These are phyloP conservation scores for Neoboletus brunneissimus DNA, from an alignment of 768 basidiomycete genomes.

Conservation along the genomic window DNA sequence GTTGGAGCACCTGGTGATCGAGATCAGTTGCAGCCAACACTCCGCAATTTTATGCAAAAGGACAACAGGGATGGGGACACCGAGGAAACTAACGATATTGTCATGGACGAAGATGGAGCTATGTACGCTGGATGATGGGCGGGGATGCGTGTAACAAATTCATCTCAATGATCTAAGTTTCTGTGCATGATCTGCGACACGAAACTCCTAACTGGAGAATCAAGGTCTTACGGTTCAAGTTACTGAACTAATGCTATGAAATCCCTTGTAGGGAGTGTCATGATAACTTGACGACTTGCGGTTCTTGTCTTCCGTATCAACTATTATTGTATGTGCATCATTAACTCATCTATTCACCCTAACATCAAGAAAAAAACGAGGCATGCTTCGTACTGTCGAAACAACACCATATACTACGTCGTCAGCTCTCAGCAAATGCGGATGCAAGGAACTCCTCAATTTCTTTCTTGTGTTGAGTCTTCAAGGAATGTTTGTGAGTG, in stretches of 20 bases:
- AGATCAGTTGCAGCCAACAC: constrained; percentile 34
- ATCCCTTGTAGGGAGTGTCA: not conserved
- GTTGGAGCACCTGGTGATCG: constrained; percentile 14
- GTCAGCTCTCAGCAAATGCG: constrained; percentile 47
- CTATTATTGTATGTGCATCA: not conserved
- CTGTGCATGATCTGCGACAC: not conserved
- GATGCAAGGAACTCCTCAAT: constrained; percentile 68
- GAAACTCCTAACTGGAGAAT: too few relatives aligned
- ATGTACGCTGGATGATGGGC: constrained; percentile 42
- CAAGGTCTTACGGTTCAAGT: not conserved
- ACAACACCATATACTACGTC: not conserved
- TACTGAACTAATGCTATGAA: not conserved
- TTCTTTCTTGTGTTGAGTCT: constrained; percentile 89
- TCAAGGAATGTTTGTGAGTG: not conserved
- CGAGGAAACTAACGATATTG: constrained; percentile 34
- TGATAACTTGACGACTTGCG: not conserved
- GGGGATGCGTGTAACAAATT: not conserved
- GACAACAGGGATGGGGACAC: constrained; percentile 23
- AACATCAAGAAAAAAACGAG: not conserved
- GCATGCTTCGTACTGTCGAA: not conserved
- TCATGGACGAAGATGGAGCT: constrained; percentile 60
- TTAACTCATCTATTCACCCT: constrained; percentile 8
- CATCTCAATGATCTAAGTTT: not conserved
- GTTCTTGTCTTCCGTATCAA: not conserved
- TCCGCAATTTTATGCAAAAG: constrained; percentile 49